Percentiles rank a stretch among this genome's conserved stretches.
These are phyloP conservation scores for Cutaneotrichosporon cavernicola DNA, from an alignment of 1,284 basidiomycete species.

Conservation along the genomic window DNA sequence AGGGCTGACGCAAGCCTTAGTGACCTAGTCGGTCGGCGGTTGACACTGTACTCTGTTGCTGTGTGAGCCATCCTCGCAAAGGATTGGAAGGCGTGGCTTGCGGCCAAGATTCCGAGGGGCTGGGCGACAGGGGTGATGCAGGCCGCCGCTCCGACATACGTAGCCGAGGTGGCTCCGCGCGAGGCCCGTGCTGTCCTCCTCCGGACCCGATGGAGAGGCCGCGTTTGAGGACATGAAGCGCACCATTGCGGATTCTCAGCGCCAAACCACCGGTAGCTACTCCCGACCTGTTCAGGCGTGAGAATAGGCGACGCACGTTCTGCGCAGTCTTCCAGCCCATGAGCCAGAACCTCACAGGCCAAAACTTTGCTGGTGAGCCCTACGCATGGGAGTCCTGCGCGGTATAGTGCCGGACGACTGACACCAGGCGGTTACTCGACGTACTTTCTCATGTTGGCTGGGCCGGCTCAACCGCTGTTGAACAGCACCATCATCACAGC, in stretches of 20 bases:
- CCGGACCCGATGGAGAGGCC: too few species aligned
- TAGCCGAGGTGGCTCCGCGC: conserved; percentile 30
- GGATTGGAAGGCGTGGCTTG: not conserved
- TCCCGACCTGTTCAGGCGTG: conserved; percentile 30
- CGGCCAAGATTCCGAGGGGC: conserved; percentile 29
- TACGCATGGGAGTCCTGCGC: too few species aligned
- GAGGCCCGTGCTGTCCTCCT: conserved; percentile 15
- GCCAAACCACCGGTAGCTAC: conserved; percentile 17
- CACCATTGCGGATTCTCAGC: not conserved
- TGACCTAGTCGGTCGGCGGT: too few species aligned
- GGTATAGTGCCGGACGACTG: too few species aligned
- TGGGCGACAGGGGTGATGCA: conserved; percentile 26
- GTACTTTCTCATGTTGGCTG: conserved; percentile 30
- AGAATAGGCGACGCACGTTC: conserved; percentile 27
- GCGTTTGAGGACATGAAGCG: too few species aligned
- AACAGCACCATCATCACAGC: conserved; percentile 23
- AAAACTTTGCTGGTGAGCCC: conserved; percentile 15
- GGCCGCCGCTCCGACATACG: conserved; percentile 24
- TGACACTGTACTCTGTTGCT: too few species aligned
- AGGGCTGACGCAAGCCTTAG: too few species aligned
- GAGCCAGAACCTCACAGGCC: conserved; percentile 1
- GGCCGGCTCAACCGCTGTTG: conserved; percentile 22
- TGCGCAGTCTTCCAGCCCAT: conserved; percentile 10
- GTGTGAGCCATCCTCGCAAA: not conserved
- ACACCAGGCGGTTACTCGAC: conserved; percentile 21